Evolutionary conservation across 495 filamentous ascomycete genomes (phyloP).

Genomic region (Talaromyces adpressus): DNA sequence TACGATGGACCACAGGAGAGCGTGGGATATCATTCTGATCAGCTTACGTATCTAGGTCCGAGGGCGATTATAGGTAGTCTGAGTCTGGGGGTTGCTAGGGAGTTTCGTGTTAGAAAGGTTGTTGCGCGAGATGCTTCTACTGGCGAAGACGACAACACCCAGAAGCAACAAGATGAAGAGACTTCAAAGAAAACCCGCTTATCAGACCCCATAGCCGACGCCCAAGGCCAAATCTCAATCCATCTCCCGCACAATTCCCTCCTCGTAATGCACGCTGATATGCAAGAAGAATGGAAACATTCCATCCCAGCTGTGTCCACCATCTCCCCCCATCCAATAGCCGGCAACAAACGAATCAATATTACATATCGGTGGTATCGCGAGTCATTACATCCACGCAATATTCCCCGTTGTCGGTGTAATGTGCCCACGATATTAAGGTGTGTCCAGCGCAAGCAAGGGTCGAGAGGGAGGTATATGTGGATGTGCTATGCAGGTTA

Average conservation of each 20-base stretch:
- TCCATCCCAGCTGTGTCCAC: slow-evolving; percentile 62
- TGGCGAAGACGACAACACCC: slow-evolving; percentile 15
- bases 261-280: slow-evolving; percentile 89
- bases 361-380: slow-evolving; percentile 90
- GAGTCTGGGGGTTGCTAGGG: slow-evolving; percentile 79
- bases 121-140: slow-evolving; percentile 47
- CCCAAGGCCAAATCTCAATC: slow-evolving; percentile 79
- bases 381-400: slow-evolving; percentile 61
- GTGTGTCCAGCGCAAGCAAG: slow-evolving; percentile 68
- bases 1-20: slow-evolving; percentile 72
- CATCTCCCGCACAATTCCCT: slow-evolving; percentile 92
- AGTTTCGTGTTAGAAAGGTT: slow-evolving; percentile 80
- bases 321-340: slow-evolving; percentile 74
- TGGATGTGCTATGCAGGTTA: slow-evolving; percentile 88
- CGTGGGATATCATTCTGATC: slow-evolving; percentile 88
- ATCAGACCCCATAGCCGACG: slow-evolving; percentile 40
- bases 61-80: slow-evolving; percentile 81
- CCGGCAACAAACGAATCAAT: slow-evolving; percentile 77
- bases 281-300: slow-evolving; percentile 53
- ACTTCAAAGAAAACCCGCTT: slow-evolving; percentile 9
- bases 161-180: slow-evolving; percentile 12
- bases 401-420: slow-evolving; percentile 55
- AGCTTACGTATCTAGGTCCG: slow-evolving; percentile 89
- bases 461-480: slow-evolving; percentile 75
- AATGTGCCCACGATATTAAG: slow-evolving; percentile 64